Conservation (phyloP, 108 stramenopile genomes). For the Nitzschia sp. region DNA sequence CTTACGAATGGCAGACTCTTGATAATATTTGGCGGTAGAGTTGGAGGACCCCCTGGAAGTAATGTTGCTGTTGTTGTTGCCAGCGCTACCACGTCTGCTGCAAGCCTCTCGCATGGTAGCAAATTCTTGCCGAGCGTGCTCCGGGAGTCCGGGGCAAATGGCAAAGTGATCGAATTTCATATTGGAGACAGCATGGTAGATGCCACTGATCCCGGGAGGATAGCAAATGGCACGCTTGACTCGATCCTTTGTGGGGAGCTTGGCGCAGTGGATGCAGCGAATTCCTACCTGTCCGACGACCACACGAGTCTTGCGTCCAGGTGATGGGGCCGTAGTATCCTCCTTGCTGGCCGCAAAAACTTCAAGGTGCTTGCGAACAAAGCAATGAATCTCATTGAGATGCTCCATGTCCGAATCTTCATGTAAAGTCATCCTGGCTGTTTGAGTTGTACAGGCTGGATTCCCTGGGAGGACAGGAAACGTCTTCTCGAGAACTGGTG, state of each 20-base stretch:
- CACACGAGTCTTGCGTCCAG: slow-evolving; percentile 50
- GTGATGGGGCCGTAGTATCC: slow-evolving; percentile 51
- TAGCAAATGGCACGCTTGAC: slow-evolving; percentile 32
- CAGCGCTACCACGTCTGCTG: slow-evolving; percentile 13
- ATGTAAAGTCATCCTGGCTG: background rate
- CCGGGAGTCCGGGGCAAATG: slow-evolving; percentile 21
- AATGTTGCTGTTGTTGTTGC: slow-evolving; percentile 1
- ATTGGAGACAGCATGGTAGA: slow-evolving; percentile 24
- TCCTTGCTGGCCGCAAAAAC: slow-evolving; percentile 46
- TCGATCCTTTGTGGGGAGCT: background rate
- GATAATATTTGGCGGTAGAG: slow-evolving; percentile 50
- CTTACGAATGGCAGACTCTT: slow-evolving; percentile 43
- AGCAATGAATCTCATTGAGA: slow-evolving; percentile 63
- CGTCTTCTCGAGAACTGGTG: background rate
- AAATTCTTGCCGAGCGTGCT: slow-evolving; percentile 37
- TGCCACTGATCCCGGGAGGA: slow-evolving; percentile 16
- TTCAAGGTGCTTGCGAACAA: slow-evolving; percentile 63
- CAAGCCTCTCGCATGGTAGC: slow-evolving; percentile 13
- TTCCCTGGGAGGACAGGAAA: background rate
- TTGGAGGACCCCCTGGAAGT: slow-evolving; percentile 1
- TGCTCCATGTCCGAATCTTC: slow-evolving; percentile 11
- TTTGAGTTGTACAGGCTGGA: background rate
- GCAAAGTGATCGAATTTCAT: slow-evolving; percentile 41
- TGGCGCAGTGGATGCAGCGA: slow-evolving; percentile 49
- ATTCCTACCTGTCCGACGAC: slow-evolving; percentile 43